Conservation (phyloP, 2,329 filamentous ascomycete species). For the Pseudogymnoascus sp. region DNA sequence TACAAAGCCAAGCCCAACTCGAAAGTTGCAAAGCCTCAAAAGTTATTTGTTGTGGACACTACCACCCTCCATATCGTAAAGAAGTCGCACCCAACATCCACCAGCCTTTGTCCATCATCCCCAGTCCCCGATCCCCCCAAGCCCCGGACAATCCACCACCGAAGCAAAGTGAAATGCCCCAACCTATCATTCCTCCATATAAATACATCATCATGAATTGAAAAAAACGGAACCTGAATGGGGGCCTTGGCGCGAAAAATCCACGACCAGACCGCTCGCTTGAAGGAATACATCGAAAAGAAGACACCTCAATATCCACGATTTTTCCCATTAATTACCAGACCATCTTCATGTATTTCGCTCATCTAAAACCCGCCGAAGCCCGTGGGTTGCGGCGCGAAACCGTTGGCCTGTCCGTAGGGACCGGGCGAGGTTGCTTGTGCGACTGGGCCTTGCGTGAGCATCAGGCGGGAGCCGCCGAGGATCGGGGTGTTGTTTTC, state of each 20-base stretch:
- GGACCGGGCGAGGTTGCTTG: slow-evolving; percentile 53
- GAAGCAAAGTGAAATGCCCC: slow-evolving; percentile 19
- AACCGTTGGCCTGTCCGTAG: slow-evolving; percentile 76
- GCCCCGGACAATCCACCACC: too few relatives aligned
- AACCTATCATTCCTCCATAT: neutral
- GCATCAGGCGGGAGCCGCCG: slow-evolving; percentile 81
- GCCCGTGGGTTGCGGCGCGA: slow-evolving; percentile 80
- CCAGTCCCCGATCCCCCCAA: slow-evolving; percentile 34
- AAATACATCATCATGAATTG: slow-evolving; percentile 6
- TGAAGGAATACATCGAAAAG: slow-evolving; percentile 1
- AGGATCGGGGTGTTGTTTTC: slow-evolving; percentile 93
- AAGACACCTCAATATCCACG: slow-evolving; percentile 1
- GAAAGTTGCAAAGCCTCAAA: neutral
- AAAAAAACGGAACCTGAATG: slow-evolving; percentile 3
- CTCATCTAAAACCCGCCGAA: slow-evolving; percentile 45
- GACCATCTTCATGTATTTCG: slow-evolving; percentile 6
- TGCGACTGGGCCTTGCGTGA: slow-evolving; percentile 73
- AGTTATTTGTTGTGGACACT: neutral
- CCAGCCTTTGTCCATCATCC: slow-evolving; percentile 26
- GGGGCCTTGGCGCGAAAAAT: neutral
- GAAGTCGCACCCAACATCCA: slow-evolving; percentile 6
- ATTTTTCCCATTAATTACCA: slow-evolving; percentile 7
- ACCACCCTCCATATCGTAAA: slow-evolving; percentile 12
- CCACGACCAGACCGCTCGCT: neutral
- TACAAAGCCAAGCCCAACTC: slow-evolving; percentile 6